Percentiles rank a stretch among this genome's conserved stretches.
These are phyloP conservation scores for Populus hybrid DNA, from an alignment of 441 rosid species.

Conservation along the genomic window DNA sequence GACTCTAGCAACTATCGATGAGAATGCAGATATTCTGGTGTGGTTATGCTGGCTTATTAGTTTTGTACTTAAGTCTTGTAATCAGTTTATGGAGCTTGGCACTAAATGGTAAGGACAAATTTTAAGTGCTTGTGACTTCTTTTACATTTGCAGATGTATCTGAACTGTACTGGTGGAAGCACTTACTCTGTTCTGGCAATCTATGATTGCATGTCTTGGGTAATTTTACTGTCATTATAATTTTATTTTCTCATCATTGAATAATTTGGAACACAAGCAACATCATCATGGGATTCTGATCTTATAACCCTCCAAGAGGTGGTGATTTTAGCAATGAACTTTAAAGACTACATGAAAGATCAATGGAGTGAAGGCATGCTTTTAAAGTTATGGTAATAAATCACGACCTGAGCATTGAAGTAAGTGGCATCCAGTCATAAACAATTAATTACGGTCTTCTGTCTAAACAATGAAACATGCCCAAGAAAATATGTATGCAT, in stretches of 20 bases:
- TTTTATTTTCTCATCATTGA: not conserved
- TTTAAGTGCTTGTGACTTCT: constrained; percentile 18
- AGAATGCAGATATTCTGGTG: constrained; percentile 83
- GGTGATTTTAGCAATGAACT: not conserved
- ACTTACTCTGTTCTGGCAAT: constrained; percentile 80
- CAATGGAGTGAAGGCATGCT: constrained; percentile 2
- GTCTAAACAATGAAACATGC: not conserved
- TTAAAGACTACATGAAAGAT: not conserved
- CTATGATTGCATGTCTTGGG: constrained; percentile 95
- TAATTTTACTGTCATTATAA: constrained; percentile 26
- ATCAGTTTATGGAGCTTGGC: not conserved
- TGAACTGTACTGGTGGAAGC: constrained; percentile 96
- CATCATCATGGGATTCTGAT: not conserved
- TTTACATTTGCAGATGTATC: constrained; percentile 52
- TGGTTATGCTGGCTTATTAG: constrained; percentile 13
- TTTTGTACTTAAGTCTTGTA: constrained; percentile 7
- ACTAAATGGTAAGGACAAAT: not conserved
- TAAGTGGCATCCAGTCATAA: not conserved
- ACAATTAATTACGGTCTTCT: not conserved
- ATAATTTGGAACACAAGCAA: not conserved
- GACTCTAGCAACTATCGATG: constrained; percentile 78
- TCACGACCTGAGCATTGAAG: not conserved
- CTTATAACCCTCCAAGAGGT: not conserved
- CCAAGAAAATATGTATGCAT: not conserved
- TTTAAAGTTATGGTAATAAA: not conserved